Evolutionary conservation across 148 eudicot genomes (phyloP).

Genomic region (Silene conica): DNA sequence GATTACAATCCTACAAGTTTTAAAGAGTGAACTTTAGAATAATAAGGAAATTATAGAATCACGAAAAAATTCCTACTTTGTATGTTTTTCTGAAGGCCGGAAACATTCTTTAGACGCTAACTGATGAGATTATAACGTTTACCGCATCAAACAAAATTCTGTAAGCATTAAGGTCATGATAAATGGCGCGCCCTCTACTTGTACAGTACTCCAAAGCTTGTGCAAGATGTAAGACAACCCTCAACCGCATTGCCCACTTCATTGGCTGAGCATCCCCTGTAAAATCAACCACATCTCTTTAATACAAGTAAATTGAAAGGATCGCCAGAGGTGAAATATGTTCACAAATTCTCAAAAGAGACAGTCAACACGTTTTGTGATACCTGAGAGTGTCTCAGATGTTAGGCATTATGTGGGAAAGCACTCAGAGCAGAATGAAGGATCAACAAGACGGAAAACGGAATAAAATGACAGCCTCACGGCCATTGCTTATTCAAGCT

Average conservation of each 20-base stretch:
- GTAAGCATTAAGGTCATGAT: slow-evolving; percentile 71
- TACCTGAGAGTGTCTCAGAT: neutral
- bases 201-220: slow-evolving; percentile 65
- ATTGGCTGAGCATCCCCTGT: slow-evolving; percentile 73
- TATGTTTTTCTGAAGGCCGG: neutral
- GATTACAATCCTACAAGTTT: slow-evolving; percentile 55
- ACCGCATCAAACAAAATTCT: slow-evolving; percentile 69
- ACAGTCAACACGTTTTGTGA: neutral
- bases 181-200: slow-evolving; percentile 62
- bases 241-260: slow-evolving; percentile 75
- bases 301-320: neutral
- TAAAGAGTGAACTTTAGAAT: neutral
- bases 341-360: neutral
- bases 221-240: slow-evolving; percentile 63
- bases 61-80: too few species aligned
- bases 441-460: too few species aligned
- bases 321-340: neutral
- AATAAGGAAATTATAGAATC: neutral
- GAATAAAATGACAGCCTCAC: too few species aligned
- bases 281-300: neutral
- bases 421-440: too few species aligned
- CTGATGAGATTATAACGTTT: slow-evolving; percentile 8
- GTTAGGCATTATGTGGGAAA: neutral
- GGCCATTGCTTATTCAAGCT: too few species aligned
- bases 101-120: neutral